Evolutionary conservation across 2,329 filamentous ascomycete genomes (phyloP).

Genomic region (Allantophomopsis cytisporea): DNA sequence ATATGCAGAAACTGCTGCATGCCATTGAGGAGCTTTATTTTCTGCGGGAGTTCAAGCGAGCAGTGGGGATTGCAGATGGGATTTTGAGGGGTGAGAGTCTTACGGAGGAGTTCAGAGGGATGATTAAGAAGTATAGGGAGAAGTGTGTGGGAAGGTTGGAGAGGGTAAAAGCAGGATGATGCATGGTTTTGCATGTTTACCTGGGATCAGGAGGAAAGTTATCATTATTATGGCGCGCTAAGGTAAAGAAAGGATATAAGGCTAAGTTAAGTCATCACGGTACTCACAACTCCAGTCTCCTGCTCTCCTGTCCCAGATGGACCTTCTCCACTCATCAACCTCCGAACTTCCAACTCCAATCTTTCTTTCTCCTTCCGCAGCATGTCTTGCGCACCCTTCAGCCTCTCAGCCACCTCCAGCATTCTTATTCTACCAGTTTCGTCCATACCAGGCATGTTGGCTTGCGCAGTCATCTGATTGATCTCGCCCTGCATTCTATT

Average conservation of each 20-base stretch:
- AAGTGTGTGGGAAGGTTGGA: slow-evolving; percentile 5
- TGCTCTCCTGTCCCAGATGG: not conserved
- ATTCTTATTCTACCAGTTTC: not conserved
- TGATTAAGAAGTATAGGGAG: slow-evolving; percentile 10
- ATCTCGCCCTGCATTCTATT: not conserved
- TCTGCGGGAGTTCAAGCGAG: slow-evolving; percentile 1
- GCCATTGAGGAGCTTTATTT: slow-evolving; percentile 20
- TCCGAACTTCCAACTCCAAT: not conserved
- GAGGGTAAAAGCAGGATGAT: not conserved
- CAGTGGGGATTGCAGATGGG: slow-evolving; percentile 3
- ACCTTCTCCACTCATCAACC: not conserved
- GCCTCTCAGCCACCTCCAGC: not conserved
- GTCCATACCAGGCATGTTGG: not conserved
- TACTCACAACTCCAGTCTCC: no score
- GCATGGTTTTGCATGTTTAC: no score
- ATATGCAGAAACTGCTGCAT: slow-evolving; percentile 15
- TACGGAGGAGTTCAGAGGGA: slow-evolving; percentile 9
- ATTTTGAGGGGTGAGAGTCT: slow-evolving; percentile 10
- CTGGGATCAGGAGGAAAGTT: no score
- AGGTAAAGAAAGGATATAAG: no score
- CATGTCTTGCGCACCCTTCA: not conserved
- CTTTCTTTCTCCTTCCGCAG: not conserved
- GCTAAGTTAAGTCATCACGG: no score
- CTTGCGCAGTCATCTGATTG: not conserved
- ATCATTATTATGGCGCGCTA: no score